Base-by-base conservation (phyloP, 345 rosid genomes). In the Mangifera indica region DNA sequence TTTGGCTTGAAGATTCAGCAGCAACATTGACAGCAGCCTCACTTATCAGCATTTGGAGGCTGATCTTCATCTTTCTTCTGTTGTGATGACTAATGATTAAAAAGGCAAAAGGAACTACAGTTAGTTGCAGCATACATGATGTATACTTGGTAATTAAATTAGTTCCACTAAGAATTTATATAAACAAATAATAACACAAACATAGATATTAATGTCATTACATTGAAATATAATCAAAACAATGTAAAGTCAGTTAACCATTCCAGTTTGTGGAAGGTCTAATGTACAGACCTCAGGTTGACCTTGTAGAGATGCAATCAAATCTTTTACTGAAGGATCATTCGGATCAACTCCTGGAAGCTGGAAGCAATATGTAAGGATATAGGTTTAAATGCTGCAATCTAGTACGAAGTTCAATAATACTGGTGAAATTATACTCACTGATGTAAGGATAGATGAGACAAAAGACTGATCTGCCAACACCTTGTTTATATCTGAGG, bases 291-390 rank as follows among this genome's bases (percentile, higher is more conserved):
- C 97, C 89, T 91, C 89, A 66, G 88, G 76, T 65, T 87, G 89
- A 58, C 83, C 79, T 72, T 80, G 87, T 74, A 91, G 75, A 72
- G 94, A 87, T 20, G 90, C 90, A 58, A 89, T 87, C 77, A 91
- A 79, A 55, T 84, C 93, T 72, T 85, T 83, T 37, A 91, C 89
- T 17, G 88, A 79, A 66, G 91, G 94, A 77, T 91, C 91, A 72
- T 91, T 86, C 24, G 91, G 89, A 78, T 91, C 93, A 76, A 91
- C 93, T 70, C 97, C 93, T 55, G 94, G 97, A 82, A 91, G 94
- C 97, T 91, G 87, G 49, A 55, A 55, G 70, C 56, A 62, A 70
- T 25, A 22, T 0, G 15, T 72, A 32, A 66, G 52, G n/a, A 66
- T 18, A 3, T 56, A 40, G 26, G 70, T 8, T 61, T 25, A 11